Conservation (phyloP, 805 yeast genomes). For the Jamesozyma rosinii region DNA sequence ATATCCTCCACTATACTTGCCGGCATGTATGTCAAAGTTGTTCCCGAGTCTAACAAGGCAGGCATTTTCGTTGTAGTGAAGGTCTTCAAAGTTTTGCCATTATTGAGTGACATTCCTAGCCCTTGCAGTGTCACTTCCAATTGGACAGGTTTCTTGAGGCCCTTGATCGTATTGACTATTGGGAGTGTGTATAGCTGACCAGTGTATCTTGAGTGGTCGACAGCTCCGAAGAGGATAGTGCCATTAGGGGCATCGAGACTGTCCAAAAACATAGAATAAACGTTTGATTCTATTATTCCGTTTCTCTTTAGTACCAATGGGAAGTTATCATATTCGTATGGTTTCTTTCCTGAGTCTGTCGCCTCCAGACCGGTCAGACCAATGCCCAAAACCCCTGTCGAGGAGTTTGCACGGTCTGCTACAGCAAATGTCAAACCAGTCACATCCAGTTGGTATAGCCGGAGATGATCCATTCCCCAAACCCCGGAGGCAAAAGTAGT, state of each 20-base stretch:
- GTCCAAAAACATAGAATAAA: slow-evolving; percentile 57
- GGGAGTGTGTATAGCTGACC: slow-evolving; percentile 47
- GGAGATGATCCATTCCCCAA: slow-evolving; percentile 47
- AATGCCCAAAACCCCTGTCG: slow-evolving; percentile 63
- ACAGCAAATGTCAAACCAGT: slow-evolving; percentile 59
- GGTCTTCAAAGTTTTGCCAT: slow-evolving; percentile 12
- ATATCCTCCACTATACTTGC: slow-evolving; percentile 17
- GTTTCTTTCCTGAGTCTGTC: slow-evolving; percentile 32
- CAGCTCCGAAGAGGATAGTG: slow-evolving; percentile 61
- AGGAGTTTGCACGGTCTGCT: slow-evolving; percentile 54
- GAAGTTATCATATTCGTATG: slow-evolving; percentile 50
- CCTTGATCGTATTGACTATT: slow-evolving; percentile 34
- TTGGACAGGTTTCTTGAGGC: slow-evolving; percentile 13
- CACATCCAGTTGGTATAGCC: slow-evolving; percentile 43
- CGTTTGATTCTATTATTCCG: slow-evolving; percentile 46
- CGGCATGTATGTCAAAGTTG: slow-evolving; percentile 45
- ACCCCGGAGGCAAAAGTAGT: slow-evolving; percentile 36
- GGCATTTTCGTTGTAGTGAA: slow-evolving; percentile 20
- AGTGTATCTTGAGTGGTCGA: slow-evolving; percentile 52
- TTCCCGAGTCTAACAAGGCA: slow-evolving; percentile 49
- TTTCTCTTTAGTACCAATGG: slow-evolving; percentile 51
- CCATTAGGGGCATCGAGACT: slow-evolving; percentile 37
- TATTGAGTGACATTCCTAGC: slow-evolving; percentile 11
- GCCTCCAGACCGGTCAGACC: slow-evolving; percentile 64
- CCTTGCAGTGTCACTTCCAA: slow-evolving; percentile 28